Percentiles rank a stretch among this genome's conserved stretches.
These are phyloP conservation scores for Didymellaceae sp. DNA, from an alignment of 2,329 filamentous ascomycete species.

Conservation along the genomic window DNA sequence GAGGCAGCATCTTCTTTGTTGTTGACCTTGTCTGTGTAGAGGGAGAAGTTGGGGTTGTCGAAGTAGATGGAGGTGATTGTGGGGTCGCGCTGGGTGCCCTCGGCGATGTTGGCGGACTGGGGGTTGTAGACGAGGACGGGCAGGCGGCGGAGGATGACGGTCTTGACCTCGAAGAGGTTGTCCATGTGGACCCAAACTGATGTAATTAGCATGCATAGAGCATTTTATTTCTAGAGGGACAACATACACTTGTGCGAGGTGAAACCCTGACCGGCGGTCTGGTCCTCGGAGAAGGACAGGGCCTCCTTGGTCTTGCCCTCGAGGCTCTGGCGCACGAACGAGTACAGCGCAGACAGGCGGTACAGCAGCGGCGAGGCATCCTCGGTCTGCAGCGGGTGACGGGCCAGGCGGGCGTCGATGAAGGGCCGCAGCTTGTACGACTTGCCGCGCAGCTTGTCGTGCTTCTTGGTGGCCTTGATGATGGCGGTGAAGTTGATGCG, in stretches of 20 bases:
- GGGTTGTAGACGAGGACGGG: conserved; percentile 94
- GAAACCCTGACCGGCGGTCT: conserved; percentile 67
- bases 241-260: conserved; percentile 82
- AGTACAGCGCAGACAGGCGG: conserved; percentile 92
- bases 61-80: conserved; percentile 96
- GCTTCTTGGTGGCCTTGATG: conserved; percentile 98
- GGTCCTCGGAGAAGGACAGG: conserved; percentile 54
- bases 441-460: conserved; percentile 88
- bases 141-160: conserved; percentile 86
- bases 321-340: conserved; percentile 84
- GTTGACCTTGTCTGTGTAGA: conserved; percentile 87
- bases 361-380: conserved; percentile 90
- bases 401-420: conserved; percentile 87
- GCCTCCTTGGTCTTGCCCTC: conserved; percentile 61
- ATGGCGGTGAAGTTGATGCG: conserved; percentile 97
- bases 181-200: conserved; percentile 93
- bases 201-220: neutral
- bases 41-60: conserved; percentile 82
- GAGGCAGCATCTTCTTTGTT: conserved; percentile 78
- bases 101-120: conserved; percentile 80
- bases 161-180: conserved; percentile 96
- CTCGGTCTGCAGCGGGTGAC: conserved; percentile 93
- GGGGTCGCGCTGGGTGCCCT: conserved; percentile 79
- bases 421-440: conserved; percentile 89
- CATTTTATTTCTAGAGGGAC: no score